Evolutionary conservation across 257 asterid species (phyloP).

Genomic region (Solanum piurae): DNA sequence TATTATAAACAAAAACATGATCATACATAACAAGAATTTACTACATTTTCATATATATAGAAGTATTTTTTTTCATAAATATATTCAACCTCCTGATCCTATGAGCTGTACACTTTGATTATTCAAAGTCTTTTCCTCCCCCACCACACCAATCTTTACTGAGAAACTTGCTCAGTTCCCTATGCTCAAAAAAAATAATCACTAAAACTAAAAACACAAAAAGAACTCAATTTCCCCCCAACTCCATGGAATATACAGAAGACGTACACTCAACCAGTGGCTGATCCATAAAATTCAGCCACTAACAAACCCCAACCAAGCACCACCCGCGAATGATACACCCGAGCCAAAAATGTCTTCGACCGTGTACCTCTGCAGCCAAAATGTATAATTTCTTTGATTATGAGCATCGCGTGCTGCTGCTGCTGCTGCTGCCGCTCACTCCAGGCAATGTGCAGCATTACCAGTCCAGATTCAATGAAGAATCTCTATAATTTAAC

Average conservation of each 20-base stretch:
- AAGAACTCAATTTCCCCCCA: constrained; percentile 11
- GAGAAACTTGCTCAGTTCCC: constrained; percentile 40
- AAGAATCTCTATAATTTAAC: constrained; percentile 14
- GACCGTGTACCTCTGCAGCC: neutral
- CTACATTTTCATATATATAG: neutral
- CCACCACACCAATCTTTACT: neutral
- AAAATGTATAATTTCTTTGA: neutral
- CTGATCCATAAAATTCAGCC: constrained; percentile 69
- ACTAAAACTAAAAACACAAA: constrained; percentile 3
- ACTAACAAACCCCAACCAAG: constrained; percentile 7
- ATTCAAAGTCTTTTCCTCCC: constrained; percentile 31
- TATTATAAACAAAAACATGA: neutral
- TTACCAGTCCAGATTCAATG: constrained; percentile 11
- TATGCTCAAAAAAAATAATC: constrained; percentile 26
- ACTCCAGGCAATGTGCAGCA: neutral
- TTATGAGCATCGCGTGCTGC: neutral
- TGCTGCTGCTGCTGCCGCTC: neutral
- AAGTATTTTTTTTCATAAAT: constrained; percentile 12
- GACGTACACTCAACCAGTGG: constrained; percentile 29
- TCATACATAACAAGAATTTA: neutral
- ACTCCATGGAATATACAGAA: constrained; percentile 36
- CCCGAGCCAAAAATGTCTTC: neutral
- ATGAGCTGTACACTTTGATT: constrained; percentile 60
- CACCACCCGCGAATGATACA: neutral
- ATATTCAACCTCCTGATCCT: constrained; percentile 21